phyloP scores from a whole-genome alignment of 1,284 basidiomycete species.

The Entoloma clypeatum region DNA sequence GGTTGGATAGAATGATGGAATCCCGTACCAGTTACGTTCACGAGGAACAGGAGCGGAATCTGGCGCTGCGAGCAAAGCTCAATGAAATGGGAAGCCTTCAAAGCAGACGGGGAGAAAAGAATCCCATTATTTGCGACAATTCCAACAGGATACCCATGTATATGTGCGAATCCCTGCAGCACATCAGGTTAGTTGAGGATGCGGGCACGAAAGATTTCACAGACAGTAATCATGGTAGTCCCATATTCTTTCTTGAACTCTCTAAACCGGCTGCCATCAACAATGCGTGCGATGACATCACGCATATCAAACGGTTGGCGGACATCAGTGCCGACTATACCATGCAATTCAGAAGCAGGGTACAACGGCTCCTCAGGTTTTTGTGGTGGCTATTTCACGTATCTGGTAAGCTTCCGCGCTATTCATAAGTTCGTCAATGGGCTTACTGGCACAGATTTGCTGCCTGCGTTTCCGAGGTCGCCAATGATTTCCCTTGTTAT shows the following conservation, averaged over 20 bases:
- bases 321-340: constrained; percentile 87
- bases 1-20: neutral
- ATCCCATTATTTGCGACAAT: constrained; percentile 95
- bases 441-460: constrained; percentile 46
- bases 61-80: constrained; percentile 89
- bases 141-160: constrained; percentile 86
- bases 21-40: constrained; percentile 78
- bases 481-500: constrained; percentile 81
- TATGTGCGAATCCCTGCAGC: constrained; percentile 79
- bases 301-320: constrained; percentile 90
- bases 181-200: constrained; percentile 1
- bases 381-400: constrained; percentile 48
- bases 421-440: neutral
- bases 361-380: constrained; percentile 75
- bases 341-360: constrained; percentile 77
- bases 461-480: constrained; percentile 68
- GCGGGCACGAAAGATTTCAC: constrained; percentile 21
- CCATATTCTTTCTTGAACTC: constrained; percentile 98
- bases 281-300: constrained; percentile 87
- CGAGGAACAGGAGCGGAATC: constrained; percentile 89
- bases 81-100: constrained; percentile 95
- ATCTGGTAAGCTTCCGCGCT: neutral
- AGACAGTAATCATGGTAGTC: constrained; percentile 82
- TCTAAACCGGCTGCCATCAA: constrained; percentile 88
- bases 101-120: constrained; percentile 87